Base-by-base conservation (phyloP, 2,329 filamentous ascomycete species). In the Ophiostoma australiae region DNA sequence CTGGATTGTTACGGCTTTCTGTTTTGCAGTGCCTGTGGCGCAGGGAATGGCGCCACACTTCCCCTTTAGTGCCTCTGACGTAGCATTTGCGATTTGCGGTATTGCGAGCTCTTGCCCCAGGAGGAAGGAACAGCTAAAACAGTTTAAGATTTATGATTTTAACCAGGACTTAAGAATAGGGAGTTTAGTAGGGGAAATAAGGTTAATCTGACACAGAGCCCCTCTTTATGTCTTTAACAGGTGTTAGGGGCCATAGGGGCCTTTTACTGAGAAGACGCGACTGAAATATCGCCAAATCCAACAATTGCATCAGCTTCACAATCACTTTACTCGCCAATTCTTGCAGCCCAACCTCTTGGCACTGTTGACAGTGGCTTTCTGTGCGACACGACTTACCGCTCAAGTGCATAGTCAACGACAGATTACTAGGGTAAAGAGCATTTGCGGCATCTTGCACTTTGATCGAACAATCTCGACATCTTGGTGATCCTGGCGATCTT, bases 1-100 rank as follows among this genome's bases (percentile, higher is more conserved):
- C 20, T 44, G 44, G 17, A 48, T 7, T 48, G 17, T 15, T 41
- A 41, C 10, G 7, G 7, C 17, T 20, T 20, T 17, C 6, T 48
- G 44, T 48, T 58, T 58, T 27, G 15, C 8, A 15, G 39, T 41
- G 39, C 39, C 52, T 58, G 52, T 58, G 52, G 52, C 52, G 52
- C 52, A 58, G 52, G n/a, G 52, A 4, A 31, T 6, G 5, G 52
- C 52, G 52, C 52, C 52, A 58, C 52, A 58, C 52, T 58, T 58
- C 52, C 52, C 23, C 4, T 27, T 13, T 27, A 13, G 23, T 27
- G 52, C 10, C 52, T 23, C 52, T 58, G 52, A 27, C 52, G 52
- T 58, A 58, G n/a, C 10, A 58, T 31, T 58, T 27, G 52, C 52
- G 52, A 58, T 31, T 58, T 27, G 52, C 52, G 52, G 52, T 58